Evolutionary conservation across 805 yeast species (phyloP), one percentile per base, ranked within the genome.

Genomic region (Teunomyces aglyptinius): DNA sequence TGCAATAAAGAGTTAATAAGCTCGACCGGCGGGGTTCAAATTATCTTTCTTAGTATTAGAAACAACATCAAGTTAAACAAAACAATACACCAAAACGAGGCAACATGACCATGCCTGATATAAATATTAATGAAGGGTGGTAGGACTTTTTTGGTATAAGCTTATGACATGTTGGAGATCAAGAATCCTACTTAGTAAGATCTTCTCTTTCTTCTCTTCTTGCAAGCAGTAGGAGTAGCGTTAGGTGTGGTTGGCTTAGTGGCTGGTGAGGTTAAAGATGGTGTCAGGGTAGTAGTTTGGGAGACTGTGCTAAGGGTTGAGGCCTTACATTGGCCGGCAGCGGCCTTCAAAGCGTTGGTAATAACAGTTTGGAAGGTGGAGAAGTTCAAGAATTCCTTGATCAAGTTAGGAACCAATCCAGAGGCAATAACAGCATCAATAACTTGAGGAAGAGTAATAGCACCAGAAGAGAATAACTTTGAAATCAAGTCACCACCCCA

Each of bases 301-400:
- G 64, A 49, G 27, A 60, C 47, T 24, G 64, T 54, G 18, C 64
- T 51, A 43, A 60, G 56, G 11, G 66, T 51, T 11, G 63, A 46
- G 39, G 61, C 63, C 18, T 59, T 65, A 64, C 77, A 71, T 40
- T 68, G 51, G 48, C 68, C 67, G 46, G 63, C 59, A 19, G 72
- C 73, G 46, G 75, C 75, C 49, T 72, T 72, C 57, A 71, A 69
- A 22, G 76, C 73, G 45, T 65, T 71, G 51, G 66, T 66, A 43
- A 68, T 61, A 46, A 70, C 67, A n/a, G 71, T 60, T 57, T 67
- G 61, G 54, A 71, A 67, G 15, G 74, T 70, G 13, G 52, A 55
- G 35, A 70, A 34, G 55, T 61, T 69, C 55, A 71, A 69, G 63
- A 71, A 69, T 41, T 64, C 61, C 50, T 70, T 53, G 57, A 71